A percentile compares a stretch with the other conserved stretches of the same genome.
These are phyloP conservation scores for Arabidopsis lyrata DNA, from an alignment of 441 rosid species.

Conservation along the genomic window DNA sequence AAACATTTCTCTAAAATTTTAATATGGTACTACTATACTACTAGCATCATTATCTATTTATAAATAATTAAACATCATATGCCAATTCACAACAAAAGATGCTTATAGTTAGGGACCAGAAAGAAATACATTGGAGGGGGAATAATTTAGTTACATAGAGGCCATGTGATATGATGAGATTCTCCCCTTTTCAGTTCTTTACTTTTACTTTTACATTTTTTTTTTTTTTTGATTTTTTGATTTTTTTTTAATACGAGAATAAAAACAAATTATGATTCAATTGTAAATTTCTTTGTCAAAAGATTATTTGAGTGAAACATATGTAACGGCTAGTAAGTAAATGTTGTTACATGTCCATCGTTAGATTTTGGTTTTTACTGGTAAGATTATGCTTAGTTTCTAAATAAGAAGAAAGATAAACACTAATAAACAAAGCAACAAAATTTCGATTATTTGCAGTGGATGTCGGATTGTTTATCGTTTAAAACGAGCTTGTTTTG, in stretches of 20 bases:
- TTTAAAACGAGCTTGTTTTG: background rate
- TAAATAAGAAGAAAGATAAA: too few species aligned
- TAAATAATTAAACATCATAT: too few species aligned
- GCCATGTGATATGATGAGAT: conserved; percentile 27
- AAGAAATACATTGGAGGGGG: background rate
- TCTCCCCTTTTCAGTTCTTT: background rate
- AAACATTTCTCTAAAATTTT: background rate
- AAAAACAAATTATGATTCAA: background rate
- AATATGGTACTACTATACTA: background rate
- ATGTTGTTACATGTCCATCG: background rate
- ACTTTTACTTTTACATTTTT: background rate
- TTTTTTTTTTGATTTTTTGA: too few species aligned
- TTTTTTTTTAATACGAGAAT: background rate
- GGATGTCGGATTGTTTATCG: background rate
- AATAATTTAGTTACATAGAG: background rate
- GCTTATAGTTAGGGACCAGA: background rate
- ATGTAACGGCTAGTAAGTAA: background rate
- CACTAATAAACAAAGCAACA: too few species aligned
- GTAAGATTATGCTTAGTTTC: background rate
- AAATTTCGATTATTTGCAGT: background rate
- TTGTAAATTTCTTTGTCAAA: background rate
- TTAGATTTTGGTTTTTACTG: background rate
- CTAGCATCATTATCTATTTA: too few species aligned
- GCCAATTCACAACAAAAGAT: background rate
- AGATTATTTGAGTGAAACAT: background rate